These are phyloP conservation scores for Globisporangium canariense DNA, from an alignment of 352 stramenopile species.

Conservation along the genomic window DNA sequence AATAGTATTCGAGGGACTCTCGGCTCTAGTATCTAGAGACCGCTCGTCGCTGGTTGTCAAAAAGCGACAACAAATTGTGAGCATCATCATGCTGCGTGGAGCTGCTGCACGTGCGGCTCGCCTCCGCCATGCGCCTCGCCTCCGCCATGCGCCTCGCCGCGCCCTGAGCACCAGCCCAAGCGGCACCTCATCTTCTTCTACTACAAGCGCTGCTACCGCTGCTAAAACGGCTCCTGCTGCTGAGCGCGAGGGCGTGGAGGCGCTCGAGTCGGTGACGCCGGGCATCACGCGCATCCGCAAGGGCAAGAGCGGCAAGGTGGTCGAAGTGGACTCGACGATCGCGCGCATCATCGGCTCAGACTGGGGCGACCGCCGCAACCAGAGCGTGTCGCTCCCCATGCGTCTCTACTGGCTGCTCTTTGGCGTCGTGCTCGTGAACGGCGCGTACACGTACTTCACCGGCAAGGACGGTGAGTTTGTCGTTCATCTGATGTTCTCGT, in stretches of 20 bases:
- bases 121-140: not conserved
- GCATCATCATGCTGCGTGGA: conserved; percentile 2
- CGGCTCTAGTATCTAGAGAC: no score
- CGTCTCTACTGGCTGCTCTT: conserved; percentile 74
- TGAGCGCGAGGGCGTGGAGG: not conserved
- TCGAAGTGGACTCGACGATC: conserved; percentile 54
- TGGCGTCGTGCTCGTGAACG: conserved; percentile 50
- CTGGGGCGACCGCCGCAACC: conserved; percentile 65
- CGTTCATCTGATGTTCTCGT: not conserved
- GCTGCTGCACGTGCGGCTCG: not conserved
- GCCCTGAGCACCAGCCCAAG: not conserved
- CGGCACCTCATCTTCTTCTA: not conserved
- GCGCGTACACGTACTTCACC: conserved; percentile 49
- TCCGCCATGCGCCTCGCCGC: not conserved
- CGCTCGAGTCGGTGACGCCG: conserved; percentile 18
- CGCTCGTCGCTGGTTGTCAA: no score
- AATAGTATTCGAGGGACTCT: no score
- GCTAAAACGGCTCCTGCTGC: not conserved
- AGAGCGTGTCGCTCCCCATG: conserved; percentile 64
- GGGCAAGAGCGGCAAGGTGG: conserved; percentile 26
- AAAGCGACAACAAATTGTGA: not conserved
- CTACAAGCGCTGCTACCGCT: not conserved
- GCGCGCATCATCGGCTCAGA: conserved; percentile 72
- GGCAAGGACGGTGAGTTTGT: conserved; percentile 39
- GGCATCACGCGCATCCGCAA: conserved; percentile 40